Conservation (phyloP, 495 filamentous ascomycete species). For the Penicillium goetzii region DNA sequence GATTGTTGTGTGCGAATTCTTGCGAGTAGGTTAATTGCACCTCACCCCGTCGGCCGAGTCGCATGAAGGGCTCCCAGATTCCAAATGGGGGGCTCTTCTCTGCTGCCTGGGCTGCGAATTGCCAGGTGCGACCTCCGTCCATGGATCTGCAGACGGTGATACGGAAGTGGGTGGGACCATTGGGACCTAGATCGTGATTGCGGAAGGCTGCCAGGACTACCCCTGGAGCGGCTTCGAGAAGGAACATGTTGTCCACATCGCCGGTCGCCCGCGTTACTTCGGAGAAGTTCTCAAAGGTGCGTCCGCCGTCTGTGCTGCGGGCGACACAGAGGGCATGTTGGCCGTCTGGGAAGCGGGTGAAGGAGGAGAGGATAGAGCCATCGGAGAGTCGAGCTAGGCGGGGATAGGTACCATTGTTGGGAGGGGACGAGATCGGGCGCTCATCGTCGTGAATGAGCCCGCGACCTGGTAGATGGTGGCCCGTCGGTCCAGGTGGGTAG, state of each 20-base stretch:
- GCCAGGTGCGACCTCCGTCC: conserved; percentile 58
- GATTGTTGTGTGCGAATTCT: conserved; percentile 58
- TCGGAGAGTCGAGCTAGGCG: conserved; percentile 44
- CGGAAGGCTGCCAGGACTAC: conserved; percentile 61
- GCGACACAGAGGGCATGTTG: conserved; percentile 39
- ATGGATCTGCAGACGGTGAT: conserved; percentile 62
- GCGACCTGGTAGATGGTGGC: conserved; percentile 25
- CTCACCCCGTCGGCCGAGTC: conserved; percentile 50
- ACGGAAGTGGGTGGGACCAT: conserved; percentile 54
- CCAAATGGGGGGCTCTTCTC: conserved; percentile 49
- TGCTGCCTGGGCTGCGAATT: conserved; percentile 57
- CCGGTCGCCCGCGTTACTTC: conserved; percentile 44
- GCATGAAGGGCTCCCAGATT: conserved; percentile 66
- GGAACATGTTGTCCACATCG: conserved; percentile 64
- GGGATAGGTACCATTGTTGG: conserved; percentile 47
- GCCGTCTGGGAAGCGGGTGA: conserved; percentile 40
- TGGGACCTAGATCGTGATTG: conserved; percentile 56
- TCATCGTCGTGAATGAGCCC: conserved; percentile 43
- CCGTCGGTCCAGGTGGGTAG: not conserved
- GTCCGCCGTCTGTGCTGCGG: conserved; percentile 43
- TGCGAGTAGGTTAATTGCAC: conserved; percentile 63
- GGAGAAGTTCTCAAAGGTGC: conserved; percentile 38
- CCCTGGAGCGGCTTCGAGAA: conserved; percentile 54
- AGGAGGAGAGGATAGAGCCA: conserved; percentile 46
- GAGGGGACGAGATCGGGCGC: conserved; percentile 43